Evolutionary conservation across 2,329 filamentous ascomycete genomes (phyloP), one percentile per base, ranked within the genome.

Genomic region (Xenoacremonium recifei): DNA sequence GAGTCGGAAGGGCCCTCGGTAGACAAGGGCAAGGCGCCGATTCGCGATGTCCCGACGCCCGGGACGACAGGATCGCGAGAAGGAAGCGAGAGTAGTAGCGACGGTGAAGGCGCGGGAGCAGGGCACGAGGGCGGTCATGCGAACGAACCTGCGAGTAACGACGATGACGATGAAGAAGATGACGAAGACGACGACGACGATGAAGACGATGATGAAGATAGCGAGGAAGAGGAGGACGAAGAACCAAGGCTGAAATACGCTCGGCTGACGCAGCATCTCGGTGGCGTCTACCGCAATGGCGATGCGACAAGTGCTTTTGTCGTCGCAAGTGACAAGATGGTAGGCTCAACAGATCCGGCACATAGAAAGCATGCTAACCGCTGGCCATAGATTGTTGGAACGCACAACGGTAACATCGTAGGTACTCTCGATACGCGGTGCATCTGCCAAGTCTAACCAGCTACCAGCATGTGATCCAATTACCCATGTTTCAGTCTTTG

Each of bases 271-370:
- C 85, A 84, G 47, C 84, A 85, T 57, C 71, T 99, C 47, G 82
- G 79, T 19, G 73, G 85, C 32, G 80, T 96, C 23, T 99, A 99
- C 70, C 84, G 90, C 44, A 96, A 95, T 70, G 91, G 89, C 55
- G 93, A 99, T 76, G 89, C 90, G 54, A 96, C 92, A 19, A 96
- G 91, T 66, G 75, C 88, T 7, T 96, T 96, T 63, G 70, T 95
- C 37, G 89, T 95, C 37, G 87, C 87, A 30, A 92, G 92, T 39
- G 92, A 99, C 73, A 97, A 97, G 72, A 95, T 97, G 92, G 89
- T 92, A 75, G 57, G 73, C 42, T 27, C 40, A 20, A 9, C 23
- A 27, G 23, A 27, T 27, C 23, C 13, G 13, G 6, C 6, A 31
- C 17, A 6, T 9, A 31, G 17, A 40, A 23, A 20, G 36, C 21